Evolutionary conservation across 164 flowering plant species (phyloP), one percentile per base, ranked within the genome.

Genomic region (Malania oleifera): DNA sequence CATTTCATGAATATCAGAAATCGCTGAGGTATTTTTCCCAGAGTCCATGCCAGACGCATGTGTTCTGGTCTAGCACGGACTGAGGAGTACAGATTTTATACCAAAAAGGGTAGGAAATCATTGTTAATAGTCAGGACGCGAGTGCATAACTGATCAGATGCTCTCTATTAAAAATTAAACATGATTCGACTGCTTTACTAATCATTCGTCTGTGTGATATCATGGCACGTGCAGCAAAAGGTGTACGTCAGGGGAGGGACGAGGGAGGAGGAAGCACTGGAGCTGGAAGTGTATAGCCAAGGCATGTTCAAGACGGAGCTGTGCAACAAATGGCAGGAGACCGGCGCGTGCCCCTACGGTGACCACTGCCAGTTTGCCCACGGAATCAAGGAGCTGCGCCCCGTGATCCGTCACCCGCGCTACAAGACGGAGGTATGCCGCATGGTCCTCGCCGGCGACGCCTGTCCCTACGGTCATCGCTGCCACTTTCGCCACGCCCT

Each of bases 301-400:
- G 98, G 98, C 12, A 84, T 86, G 89, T 54, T 70, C 70, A 88
- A 88, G 81, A 91, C 98, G 7, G 98, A 91, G 74, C 76, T 91
- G 22, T 91, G 98, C 84, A 86, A 91, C 81, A 91, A 91, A 61
- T 91, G 98, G 98, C 89, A 84, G 69, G 83, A 86, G 61, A 83
- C 82, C 0, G 95, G 96, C 0, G 39, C 73, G 0, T 91, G 98
- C 65, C 96, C 91, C 4, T 91, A 91, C 51, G 89, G 88, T 20
- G 79, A 77, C 19, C 78, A 80, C 65, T 91, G 98, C 69, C 96
- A 83, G 56, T 91, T 86, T 64, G 98, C 98, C 46, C 98, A 91
- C 28, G 98, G 98, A 55, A 75, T 91, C 39, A 67, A 67, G 38
- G 98, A 91, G 75, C 89, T 91, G 34, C 96, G 98, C 41, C 96